phyloP scores from a whole-genome alignment of 352 stramenopile genomes.

The Phytophthora syringae region DNA sequence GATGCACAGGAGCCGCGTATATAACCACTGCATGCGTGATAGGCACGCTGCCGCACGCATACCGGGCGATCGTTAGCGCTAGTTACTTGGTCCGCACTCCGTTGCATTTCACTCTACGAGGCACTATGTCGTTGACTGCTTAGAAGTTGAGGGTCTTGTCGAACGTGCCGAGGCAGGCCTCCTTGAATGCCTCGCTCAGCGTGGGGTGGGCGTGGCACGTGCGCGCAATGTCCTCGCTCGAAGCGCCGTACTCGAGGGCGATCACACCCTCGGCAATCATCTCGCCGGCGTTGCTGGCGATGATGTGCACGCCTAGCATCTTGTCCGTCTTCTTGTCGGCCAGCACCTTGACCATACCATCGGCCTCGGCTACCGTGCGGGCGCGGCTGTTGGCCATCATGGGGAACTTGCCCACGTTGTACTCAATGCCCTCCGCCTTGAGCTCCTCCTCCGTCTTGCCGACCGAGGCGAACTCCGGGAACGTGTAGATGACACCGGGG shows the following conservation, averaged over 20 bases:
- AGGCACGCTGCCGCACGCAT: slow-evolving; percentile 17
- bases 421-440: slow-evolving; percentile 94
- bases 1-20: slow-evolving; percentile 26
- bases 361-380: slow-evolving; percentile 92
- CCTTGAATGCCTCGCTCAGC: slow-evolving; percentile 99
- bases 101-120: slow-evolving; percentile 12
- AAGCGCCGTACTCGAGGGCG: slow-evolving; percentile 99
- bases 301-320: slow-evolving; percentile 99
- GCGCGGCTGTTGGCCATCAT: slow-evolving; percentile 98
- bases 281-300: slow-evolving; percentile 98
- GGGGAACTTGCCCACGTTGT: slow-evolving; percentile 98
- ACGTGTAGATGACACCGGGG: slow-evolving; percentile 98
- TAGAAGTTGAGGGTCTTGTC: slow-evolving; percentile 99
- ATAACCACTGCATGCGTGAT: slow-evolving; percentile 37
- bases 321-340: slow-evolving; percentile 97
- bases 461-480: slow-evolving; percentile 95
- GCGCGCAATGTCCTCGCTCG: slow-evolving; percentile 98
- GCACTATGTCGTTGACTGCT: slow-evolving; percentile 29
- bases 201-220: slow-evolving; percentile 99
- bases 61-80: not conserved
- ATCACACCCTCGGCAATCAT: slow-evolving; percentile 99
- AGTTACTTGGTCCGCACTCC: slow-evolving; percentile 14
- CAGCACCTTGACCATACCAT: slow-evolving; percentile 99
- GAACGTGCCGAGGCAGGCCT: slow-evolving; percentile 98
- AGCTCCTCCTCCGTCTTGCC: slow-evolving; percentile 99